Conservation (phyloP, 2,329 filamentous ascomycete genomes). For the Pestalotiopsis fici region DNA sequence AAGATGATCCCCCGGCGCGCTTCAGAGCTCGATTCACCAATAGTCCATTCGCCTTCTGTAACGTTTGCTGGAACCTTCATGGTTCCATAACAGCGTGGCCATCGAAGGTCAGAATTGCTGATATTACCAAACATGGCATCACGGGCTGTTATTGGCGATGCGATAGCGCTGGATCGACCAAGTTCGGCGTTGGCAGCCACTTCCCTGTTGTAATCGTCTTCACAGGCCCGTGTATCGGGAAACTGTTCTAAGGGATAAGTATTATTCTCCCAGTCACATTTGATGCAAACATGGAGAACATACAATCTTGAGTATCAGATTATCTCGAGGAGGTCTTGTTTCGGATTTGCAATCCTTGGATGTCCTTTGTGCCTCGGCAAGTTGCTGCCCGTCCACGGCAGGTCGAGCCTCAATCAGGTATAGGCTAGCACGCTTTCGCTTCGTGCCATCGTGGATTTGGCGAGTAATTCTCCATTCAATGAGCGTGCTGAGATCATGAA, state of each 20-base stretch:
- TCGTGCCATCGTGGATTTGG: not conserved
- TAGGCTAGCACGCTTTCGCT: not conserved
- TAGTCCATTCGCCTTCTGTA: not conserved
- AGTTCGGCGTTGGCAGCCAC: not conserved
- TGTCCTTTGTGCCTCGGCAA: not conserved
- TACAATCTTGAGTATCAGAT: not conserved
- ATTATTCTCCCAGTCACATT: not conserved
- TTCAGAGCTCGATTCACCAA: not conserved
- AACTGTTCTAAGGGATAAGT: not conserved
- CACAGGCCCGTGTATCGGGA: not conserved
- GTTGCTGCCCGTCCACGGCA: too few species aligned
- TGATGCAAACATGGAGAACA: too few species aligned
- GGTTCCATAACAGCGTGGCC: not conserved
- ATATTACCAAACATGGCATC: not conserved
- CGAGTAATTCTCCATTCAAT: not conserved
- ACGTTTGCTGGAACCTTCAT: not conserved
- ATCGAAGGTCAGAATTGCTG: not conserved
- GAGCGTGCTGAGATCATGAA: not conserved
- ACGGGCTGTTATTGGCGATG: not conserved
- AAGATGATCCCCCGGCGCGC: not conserved
- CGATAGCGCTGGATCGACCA: not conserved
- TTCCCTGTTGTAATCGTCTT: constrained; percentile 1
- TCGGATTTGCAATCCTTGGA: not conserved
- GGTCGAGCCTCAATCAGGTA: not conserved
- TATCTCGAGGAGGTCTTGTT: not conserved